These are phyloP conservation scores for Blastobotrys proliferans DNA, from an alignment of 1,139 yeast genomes.

Conservation along the genomic window DNA sequence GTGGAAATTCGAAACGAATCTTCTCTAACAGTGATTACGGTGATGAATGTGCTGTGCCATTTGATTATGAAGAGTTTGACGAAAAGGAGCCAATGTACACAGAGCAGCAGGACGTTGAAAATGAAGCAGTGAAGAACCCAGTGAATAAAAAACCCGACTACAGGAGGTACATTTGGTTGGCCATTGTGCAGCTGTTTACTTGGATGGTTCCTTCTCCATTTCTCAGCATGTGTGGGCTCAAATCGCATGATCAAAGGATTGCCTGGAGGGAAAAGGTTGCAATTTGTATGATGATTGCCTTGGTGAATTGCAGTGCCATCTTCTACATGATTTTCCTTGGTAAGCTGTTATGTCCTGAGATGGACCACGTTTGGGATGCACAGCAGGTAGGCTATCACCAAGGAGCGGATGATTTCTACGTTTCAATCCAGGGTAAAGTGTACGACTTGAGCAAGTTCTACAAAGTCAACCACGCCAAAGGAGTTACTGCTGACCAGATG, in stretches of 20 bases:
- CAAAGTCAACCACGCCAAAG: conserved; percentile 36
- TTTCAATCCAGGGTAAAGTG: conserved; percentile 35
- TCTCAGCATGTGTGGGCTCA: conserved; percentile 27
- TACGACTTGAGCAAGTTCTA: conserved; percentile 37
- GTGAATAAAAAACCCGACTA: conserved; percentile 14
- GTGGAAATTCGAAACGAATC: conserved; percentile 1
- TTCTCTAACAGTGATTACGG: conserved; percentile 17
- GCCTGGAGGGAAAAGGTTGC: conserved; percentile 39
- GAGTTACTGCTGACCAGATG: conserved; percentile 30
- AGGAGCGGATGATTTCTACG: conserved; percentile 32
- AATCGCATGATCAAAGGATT: conserved; percentile 32
- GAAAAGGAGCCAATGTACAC: neutral
- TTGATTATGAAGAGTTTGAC: neutral
- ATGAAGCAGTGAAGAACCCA: conserved; percentile 5
- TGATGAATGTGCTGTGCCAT: conserved; percentile 11
- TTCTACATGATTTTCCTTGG: conserved; percentile 39
- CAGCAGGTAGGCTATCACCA: conserved; percentile 33
- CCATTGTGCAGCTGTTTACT: conserved; percentile 33
- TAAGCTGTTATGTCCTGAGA: conserved; percentile 34
- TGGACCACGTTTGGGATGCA: conserved; percentile 37
- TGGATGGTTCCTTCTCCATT: conserved; percentile 36
- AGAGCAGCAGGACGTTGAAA: conserved; percentile 3
- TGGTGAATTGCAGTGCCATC: conserved; percentile 32
- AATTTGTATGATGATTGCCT: conserved; percentile 30
- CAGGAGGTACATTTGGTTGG: conserved; percentile 31